phyloP scores from a whole-genome alignment of 768 basidiomycete genomes.

The Leucocoprinus leucothites region DNA sequence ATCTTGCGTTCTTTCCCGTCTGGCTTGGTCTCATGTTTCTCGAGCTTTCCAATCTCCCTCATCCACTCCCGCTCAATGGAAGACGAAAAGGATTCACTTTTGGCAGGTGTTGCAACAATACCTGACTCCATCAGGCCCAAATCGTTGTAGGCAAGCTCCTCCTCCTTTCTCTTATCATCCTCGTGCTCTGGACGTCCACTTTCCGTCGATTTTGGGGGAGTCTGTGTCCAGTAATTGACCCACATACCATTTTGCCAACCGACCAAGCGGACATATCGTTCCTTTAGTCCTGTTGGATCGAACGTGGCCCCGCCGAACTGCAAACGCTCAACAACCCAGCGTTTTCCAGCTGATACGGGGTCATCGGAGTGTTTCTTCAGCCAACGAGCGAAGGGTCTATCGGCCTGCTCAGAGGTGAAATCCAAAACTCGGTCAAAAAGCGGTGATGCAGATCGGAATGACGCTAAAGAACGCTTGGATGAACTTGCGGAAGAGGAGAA shows the following conservation, averaged over 20 bases:
- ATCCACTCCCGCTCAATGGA: slow-evolving; percentile 12
- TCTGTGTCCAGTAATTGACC: slow-evolving; percentile 63
- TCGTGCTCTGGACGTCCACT: slow-evolving; percentile 4
- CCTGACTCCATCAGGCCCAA: slow-evolving; percentile 25
- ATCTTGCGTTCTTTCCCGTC: slow-evolving; percentile 12
- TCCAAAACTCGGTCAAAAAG: slow-evolving; percentile 34
- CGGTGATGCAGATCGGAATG: slow-evolving; percentile 20
- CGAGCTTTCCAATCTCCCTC: slow-evolving; percentile 13
- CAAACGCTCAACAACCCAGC: slow-evolving; percentile 52
- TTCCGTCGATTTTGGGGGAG: slow-evolving; percentile 13
- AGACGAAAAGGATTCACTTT: not conserved
- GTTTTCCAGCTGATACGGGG: slow-evolving; percentile 44
- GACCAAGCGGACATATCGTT: slow-evolving; percentile 46
- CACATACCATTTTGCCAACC: slow-evolving; percentile 50
- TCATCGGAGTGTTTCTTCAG: slow-evolving; percentile 50
- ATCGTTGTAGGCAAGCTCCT: slow-evolving; percentile 20
- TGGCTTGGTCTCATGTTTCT: slow-evolving; percentile 21
- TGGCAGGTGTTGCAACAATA: slow-evolving; percentile 12
- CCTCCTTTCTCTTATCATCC: slow-evolving; percentile 10
- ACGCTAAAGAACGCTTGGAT: slow-evolving; percentile 7
- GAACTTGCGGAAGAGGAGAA: slow-evolving; percentile 9
- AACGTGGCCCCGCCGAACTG: slow-evolving; percentile 61
- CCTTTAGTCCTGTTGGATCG: slow-evolving; percentile 45
- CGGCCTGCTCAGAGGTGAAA: slow-evolving; percentile 36
- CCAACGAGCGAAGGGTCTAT: slow-evolving; percentile 47